phyloP scores from a whole-genome alignment of 495 filamentous ascomycete genomes.

The Aspergillus nidulans region DNA sequence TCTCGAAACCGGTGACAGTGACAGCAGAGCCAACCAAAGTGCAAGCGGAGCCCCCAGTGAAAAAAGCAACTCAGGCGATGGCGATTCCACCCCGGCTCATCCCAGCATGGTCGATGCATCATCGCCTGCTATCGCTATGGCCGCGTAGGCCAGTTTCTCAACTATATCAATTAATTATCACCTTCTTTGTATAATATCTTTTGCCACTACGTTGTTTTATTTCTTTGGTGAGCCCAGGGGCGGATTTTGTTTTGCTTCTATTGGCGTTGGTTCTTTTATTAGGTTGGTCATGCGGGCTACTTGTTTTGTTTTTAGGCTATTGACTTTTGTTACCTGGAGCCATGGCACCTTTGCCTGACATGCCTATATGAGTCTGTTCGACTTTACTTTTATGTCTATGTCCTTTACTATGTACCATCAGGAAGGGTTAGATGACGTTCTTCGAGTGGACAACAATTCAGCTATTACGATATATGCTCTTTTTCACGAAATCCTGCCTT shows the following conservation, averaged over 20 bases:
- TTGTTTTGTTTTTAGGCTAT: not conserved
- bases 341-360: not conserved
- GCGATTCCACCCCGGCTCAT: constrained; percentile 40
- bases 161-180: not conserved
- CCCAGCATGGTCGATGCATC: constrained; percentile 42
- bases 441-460: not conserved
- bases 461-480: not conserved
- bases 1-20: constrained; percentile 57
- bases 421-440: not conserved
- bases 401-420: constrained; percentile 15
- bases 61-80: constrained; percentile 61
- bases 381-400: constrained; percentile 8
- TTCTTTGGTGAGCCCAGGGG: constrained; percentile 1
- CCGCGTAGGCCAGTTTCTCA: constrained; percentile 25
- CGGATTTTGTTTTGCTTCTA: constrained; percentile 4
- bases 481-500: too few relatives aligned
- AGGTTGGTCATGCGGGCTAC: constrained; percentile 10
- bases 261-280: constrained; percentile 14
- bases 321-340: not conserved
- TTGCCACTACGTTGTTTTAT: constrained; percentile 12
- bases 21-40: constrained; percentile 72
- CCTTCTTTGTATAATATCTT: constrained; percentile 21
- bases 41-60: constrained; percentile 59
- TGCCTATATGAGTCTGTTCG: not conserved
- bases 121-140: constrained; percentile 42